phyloP scores from a whole-genome alignment of 176 grass and related monocot genomes.

The Phoenix dactylifera region DNA sequence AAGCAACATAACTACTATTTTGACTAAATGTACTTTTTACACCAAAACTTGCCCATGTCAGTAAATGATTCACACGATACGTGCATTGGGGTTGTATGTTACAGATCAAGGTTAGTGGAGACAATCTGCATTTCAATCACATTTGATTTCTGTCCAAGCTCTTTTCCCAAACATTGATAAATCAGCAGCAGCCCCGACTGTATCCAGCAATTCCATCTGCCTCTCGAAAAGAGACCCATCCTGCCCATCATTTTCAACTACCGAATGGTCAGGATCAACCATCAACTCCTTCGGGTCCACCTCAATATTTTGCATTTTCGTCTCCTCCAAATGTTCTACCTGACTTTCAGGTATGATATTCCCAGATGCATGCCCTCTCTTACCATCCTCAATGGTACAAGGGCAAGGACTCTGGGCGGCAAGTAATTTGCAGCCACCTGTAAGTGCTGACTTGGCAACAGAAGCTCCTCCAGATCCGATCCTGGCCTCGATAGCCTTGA shows the following conservation, averaged over 20 bases:
- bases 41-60: neutral
- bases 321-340: slow-evolving; percentile 20
- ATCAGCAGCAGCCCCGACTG: neutral
- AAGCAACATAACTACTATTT: no score
- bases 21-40: neutral
- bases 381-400: slow-evolving; percentile 26
- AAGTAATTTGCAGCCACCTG: slow-evolving; percentile 16
- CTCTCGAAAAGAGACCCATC: neutral
- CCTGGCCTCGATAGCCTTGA: slow-evolving; percentile 63
- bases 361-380: slow-evolving; percentile 5
- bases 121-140: neutral
- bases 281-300: slow-evolving; percentile 9
- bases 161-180: neutral
- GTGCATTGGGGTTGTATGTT: neutral
- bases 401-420: slow-evolving; percentile 8
- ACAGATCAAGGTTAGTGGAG: neutral
- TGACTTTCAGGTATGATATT: neutral
- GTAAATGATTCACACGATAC: neutral
- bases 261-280: slow-evolving; percentile 18
- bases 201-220: neutral
- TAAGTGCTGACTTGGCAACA: slow-evolving; percentile 35
- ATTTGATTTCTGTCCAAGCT: neutral
- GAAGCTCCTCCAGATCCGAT: slow-evolving; percentile 68
- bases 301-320: slow-evolving; percentile 13
- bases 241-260: neutral